Evolutionary conservation across 768 basidiomycete species (phyloP), one percentile per base, ranked within the genome.

Genomic region (Rhizopogon sp.): DNA sequence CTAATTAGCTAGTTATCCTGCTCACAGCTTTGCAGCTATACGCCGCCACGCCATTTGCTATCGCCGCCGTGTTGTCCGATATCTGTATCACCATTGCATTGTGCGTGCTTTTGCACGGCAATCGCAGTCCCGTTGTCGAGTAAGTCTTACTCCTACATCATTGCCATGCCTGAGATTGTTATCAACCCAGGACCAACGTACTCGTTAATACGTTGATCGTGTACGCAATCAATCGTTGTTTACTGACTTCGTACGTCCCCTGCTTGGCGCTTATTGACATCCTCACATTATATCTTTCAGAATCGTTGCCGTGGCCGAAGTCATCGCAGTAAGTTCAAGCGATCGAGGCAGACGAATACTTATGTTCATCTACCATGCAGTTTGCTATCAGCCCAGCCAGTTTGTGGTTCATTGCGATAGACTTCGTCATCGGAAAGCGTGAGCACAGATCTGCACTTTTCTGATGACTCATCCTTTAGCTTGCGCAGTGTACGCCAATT

Each of bases 371-470:
- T 37, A 5, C 13, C 35, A 35, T n/a, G 33, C 37, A 78, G 67
- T 80, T 79, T 60, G 63, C 70, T 14, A 64, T 66, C 2, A 58
- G 72, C 31, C 78, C 79, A 3, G 61, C 74, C 49, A 73, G 77
- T 5, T 72, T 80, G 39, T 80, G 77, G 60, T 72, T 72, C 20
- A 71, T 79, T 56, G 77, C 75, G 2, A 71, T 80, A 49, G 79
- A 79, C 56, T 79, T 79, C 50, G 69, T 76, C 28, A 72, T 79
- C 41, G 79, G 79, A 49, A 79, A 78, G 64, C 64, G 77, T 79
- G 31, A 56, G 72, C 64, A 25, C 31, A 31, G 33, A 11, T 28
- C 11, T 3, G 7, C 17, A 5, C 22, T 35, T 43, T 42, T 54
- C n/a, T 1, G 20, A 6, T 42, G 20, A 33, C 16, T 44, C 16